Conservation (phyloP, 495 filamentous ascomycete genomes). For the Trichoderma gamsii region DNA sequence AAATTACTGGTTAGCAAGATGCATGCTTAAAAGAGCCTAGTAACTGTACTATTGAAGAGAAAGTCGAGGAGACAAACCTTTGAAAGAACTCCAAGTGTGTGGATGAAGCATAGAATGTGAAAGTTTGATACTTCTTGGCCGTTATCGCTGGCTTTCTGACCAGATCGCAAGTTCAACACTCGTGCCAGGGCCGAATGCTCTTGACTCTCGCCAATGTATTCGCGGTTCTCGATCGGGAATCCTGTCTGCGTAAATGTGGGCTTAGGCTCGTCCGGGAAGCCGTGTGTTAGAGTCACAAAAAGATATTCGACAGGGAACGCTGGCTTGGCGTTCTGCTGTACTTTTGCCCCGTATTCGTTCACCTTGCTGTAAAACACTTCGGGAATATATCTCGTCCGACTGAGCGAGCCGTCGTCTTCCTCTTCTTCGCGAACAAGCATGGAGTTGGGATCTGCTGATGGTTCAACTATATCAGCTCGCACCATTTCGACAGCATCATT, state of each 20-base stretch:
- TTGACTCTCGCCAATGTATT: conserved; percentile 76
- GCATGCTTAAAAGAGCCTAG: no score
- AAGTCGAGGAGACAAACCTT: conserved; percentile 48
- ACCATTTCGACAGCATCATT: conserved; percentile 97
- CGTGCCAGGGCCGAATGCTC: conserved; percentile 44
- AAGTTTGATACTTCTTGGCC: conserved; percentile 78
- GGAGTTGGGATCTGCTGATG: conserved; percentile 82
- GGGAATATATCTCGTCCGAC: conserved; percentile 81
- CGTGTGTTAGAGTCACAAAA: conserved; percentile 91
- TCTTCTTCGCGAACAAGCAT: conserved; percentile 96
- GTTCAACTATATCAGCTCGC: conserved; percentile 87
- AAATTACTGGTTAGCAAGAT: not conserved
- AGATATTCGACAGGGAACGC: conserved; percentile 95
- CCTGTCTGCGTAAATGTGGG: conserved; percentile 62
- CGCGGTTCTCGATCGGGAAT: conserved; percentile 89
- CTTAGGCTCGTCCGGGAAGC: conserved; percentile 75
- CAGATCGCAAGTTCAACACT: conserved; percentile 31
- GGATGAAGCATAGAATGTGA: conserved; percentile 84
- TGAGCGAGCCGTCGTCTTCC: conserved; percentile 65
- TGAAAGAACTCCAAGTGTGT: conserved; percentile 68
- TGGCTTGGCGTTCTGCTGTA: conserved; percentile 95
- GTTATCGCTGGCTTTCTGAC: conserved; percentile 44
- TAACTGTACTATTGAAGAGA: not conserved
- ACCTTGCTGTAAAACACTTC: conserved; percentile 95
- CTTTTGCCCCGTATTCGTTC: conserved; percentile 93